Conservation (phyloP, 2,329 filamentous ascomycete genomes). For the Colletotrichum phormii region DNA sequence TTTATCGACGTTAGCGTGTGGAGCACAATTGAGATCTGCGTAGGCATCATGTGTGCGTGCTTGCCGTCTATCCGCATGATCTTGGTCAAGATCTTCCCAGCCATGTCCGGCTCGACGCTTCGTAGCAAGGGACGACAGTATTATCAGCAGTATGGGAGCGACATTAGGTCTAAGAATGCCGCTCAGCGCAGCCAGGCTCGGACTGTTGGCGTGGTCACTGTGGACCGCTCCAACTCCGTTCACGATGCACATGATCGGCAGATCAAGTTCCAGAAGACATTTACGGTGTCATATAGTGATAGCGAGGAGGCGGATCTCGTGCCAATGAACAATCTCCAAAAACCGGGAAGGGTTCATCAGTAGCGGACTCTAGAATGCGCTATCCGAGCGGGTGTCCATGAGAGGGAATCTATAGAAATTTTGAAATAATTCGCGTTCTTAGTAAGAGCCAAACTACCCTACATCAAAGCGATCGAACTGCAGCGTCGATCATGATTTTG, state of each 20-base stretch:
- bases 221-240: slow-evolving; percentile 8
- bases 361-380: neutral
- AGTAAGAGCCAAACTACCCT: neutral
- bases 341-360: neutral
- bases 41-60: slow-evolving; percentile 51
- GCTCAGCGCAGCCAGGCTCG: slow-evolving; percentile 1
- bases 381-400: neutral
- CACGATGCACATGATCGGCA: slow-evolving; percentile 7
- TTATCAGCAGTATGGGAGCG: slow-evolving; percentile 35
- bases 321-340: slow-evolving; percentile 42
- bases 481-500: too few species aligned
- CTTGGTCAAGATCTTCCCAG: slow-evolving; percentile 46
- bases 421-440: neutral
- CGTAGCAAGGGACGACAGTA: slow-evolving; percentile 34
- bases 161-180: slow-evolving; percentile 1
- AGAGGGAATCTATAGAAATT: neutral
- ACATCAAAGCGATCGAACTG: too few species aligned
- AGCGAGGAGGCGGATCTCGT: slow-evolving; percentile 48
- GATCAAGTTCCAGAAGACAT: slow-evolving; percentile 49
- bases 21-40: slow-evolving; percentile 50
- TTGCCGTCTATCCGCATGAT: slow-evolving; percentile 47
- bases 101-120: slow-evolving; percentile 30
- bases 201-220: slow-evolving; percentile 18
- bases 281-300: slow-evolving; percentile 47
- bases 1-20: slow-evolving; percentile 43